Conservation (phyloP, 257 asterid species). For the Solanum sejunctum region DNA sequence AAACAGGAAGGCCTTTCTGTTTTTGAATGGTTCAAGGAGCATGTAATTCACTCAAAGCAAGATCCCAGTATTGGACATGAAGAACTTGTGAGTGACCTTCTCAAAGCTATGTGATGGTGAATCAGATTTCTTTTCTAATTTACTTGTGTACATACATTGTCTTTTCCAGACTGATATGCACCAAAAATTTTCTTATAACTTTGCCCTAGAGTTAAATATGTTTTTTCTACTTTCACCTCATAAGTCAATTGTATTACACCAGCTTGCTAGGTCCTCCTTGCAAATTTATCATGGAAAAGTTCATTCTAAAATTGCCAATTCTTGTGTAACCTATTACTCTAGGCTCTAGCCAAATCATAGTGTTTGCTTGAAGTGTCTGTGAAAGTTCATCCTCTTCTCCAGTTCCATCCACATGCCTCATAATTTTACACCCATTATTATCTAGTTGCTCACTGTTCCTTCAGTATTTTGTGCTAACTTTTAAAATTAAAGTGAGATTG, state of each 20-base stretch:
- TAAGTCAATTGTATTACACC: background rate
- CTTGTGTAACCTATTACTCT: background rate
- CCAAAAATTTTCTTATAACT: background rate
- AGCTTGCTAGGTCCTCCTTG: background rate
- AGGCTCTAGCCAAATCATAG: background rate
- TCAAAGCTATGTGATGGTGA: background rate
- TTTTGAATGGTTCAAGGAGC: slow-evolving; percentile 78
- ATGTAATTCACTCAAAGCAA: slow-evolving; percentile 63
- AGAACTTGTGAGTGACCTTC: slow-evolving; percentile 62
- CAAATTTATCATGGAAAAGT: background rate
- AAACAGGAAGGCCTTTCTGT: slow-evolving; percentile 37
- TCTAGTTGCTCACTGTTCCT: background rate
- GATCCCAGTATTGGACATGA: slow-evolving; percentile 73
- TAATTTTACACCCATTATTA: background rate
- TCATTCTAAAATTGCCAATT: background rate
- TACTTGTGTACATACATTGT: background rate
- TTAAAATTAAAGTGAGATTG: background rate
- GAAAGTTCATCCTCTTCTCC: background rate
- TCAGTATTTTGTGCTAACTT: background rate
- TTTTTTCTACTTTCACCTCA: background rate
- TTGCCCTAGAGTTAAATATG: background rate
- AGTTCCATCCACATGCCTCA: background rate
- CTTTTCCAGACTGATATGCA: background rate
- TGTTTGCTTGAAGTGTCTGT: background rate
- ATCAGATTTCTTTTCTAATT: background rate